These are phyloP conservation scores for Flaveria brownii DNA, from an alignment of 129 eudicot species.

Conservation along the genomic window DNA sequence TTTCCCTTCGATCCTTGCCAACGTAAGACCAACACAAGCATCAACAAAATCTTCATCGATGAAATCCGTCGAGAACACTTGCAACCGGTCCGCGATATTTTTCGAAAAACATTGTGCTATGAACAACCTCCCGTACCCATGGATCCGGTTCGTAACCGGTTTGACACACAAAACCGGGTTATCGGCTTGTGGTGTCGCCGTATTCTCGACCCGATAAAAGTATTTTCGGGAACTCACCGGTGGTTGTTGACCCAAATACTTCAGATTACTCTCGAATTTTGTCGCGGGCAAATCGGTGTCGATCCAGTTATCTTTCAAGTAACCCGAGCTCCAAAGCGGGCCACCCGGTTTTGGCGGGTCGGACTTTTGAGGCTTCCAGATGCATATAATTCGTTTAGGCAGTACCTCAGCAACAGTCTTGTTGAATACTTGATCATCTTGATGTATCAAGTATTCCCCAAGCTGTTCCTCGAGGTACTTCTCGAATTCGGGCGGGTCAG, in stretches of 20 bases:
- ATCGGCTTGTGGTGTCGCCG: constrained; percentile 91
- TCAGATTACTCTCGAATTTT: constrained; percentile 84
- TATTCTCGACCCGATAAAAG: constrained; percentile 94
- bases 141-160: constrained; percentile 87
- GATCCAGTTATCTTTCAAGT: constrained; percentile 92
- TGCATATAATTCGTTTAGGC: constrained; percentile 76
- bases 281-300: constrained; percentile 87
- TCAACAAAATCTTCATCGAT: constrained; percentile 80
- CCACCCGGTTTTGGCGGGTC: constrained; percentile 68
- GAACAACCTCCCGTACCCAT: constrained; percentile 64
- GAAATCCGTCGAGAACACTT: constrained; percentile 76
- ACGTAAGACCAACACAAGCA: constrained; percentile 83
- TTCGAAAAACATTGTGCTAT: constrained; percentile 59
- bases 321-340: constrained; percentile 73
- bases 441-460: constrained; percentile 78
- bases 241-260: constrained; percentile 64
- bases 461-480: constrained; percentile 71
- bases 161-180: constrained; percentile 83
- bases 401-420: constrained; percentile 74
- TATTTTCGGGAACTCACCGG: constrained; percentile 53
- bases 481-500: constrained; percentile 90
- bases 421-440: constrained; percentile 70
- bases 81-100: constrained; percentile 63
- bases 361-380: constrained; percentile 91
- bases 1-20: constrained; percentile 80